phyloP scores from a whole-genome alignment of 208 protist species.

The Phytomonas francai region DNA sequence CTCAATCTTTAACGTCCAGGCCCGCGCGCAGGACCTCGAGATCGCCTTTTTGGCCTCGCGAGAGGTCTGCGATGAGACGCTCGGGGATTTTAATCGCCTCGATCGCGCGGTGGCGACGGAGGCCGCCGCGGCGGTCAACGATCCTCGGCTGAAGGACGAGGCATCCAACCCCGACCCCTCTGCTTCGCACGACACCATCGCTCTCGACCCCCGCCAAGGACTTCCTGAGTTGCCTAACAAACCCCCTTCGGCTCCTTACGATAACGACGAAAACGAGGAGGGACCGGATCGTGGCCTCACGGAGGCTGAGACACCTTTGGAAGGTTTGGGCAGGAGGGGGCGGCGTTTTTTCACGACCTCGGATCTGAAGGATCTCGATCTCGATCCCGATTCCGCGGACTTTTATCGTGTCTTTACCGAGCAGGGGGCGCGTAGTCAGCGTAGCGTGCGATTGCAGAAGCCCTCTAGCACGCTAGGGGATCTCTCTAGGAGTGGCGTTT shows the following conservation, averaged over 20 bases:
- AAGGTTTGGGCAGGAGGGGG: background rate
- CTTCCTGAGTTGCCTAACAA: too few relatives aligned
- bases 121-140: background rate
- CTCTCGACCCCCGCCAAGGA: too few relatives aligned
- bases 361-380: constrained; percentile 10
- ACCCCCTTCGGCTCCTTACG: background rate
- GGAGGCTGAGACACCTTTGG: background rate
- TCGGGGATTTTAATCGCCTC: constrained; percentile 25
- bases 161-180: background rate
- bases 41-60: constrained; percentile 64
- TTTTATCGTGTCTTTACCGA: constrained; percentile 75
- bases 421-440: constrained; percentile 10
- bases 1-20: constrained; percentile 45
- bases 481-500: constrained; percentile 6
- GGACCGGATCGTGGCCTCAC: background rate
- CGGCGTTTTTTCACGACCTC: constrained; percentile 8
- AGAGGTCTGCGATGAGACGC: constrained; percentile 52
- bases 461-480: background rate
- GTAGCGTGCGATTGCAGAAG: too few relatives aligned
- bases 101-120: constrained; percentile 9
- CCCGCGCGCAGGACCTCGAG: constrained; percentile 74
- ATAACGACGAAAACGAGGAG: background rate
- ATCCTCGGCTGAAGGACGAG: background rate
- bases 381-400: constrained; percentile 50
- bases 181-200: background rate